Base-by-base conservation (phyloP, 331 rosid genomes). In the Malus hybrid region DNA sequence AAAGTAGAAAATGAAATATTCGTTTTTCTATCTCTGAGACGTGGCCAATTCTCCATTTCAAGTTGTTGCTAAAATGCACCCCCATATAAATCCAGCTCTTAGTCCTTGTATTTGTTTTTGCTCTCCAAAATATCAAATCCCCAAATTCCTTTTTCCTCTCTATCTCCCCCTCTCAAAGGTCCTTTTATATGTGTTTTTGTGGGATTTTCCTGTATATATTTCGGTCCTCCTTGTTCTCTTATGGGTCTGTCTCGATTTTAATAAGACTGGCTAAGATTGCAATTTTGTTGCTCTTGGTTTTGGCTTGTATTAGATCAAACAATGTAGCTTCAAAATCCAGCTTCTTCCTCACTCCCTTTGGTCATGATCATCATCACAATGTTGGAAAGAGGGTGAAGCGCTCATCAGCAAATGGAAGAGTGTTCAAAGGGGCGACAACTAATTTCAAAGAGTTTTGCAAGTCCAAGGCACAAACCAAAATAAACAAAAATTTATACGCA, bases 381-480 rank as follows among this genome's bases (percentile, higher is more conserved):
- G 55, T 63, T 63, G 39, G 42, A 15, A 63, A 29, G 42, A 63
- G 20, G 19, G 6, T 63, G 67, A 63, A 14, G 67, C 16, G 36
- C 39, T 63, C 67, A 28, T 58, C 26, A n/a, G 9, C 64, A 60
- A 60, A 60, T 60, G 18, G 30, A 60, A 55, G 26, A 20, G 65
- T 55, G 39, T 42, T 33, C 6, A 28, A 12, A 72, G 55, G 55
- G 19, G 44, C 29, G 56, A 74, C 33, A 26, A n/a, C 67, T 14
- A 28, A 7, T 73, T 66, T 24, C 39, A 73, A 13, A 73, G 42
- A 77, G 62, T 84, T 34, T 10, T 42, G 82, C 81, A 82, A 82
- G 74, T 11, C 73, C 82, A 78, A 74, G 28, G 73, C 66, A 20
- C 63, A 75, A 34, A 34, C 39, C 39, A 7, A 34, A 34, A 34